A percentile compares a stretch with the other conserved stretches of the same genome.
Conservation (phyloP, 2,329 filamentous ascomycete genomes). For the Fusarium continuum region DNA sequence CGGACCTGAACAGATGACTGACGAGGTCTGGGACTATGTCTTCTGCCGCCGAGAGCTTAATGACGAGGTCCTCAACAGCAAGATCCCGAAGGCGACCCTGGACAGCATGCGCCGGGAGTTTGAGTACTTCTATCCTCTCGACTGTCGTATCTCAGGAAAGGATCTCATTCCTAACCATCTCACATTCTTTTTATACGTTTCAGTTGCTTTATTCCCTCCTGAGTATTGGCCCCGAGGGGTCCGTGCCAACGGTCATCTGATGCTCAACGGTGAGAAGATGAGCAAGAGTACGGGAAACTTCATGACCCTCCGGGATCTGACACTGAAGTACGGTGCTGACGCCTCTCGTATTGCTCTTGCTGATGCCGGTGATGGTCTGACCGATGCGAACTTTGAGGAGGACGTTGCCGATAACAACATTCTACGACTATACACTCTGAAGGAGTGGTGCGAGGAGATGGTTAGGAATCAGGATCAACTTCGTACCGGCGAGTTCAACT, state of each 20-base stretch:
- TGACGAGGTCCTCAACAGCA: conserved; percentile 72
- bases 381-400: conserved; percentile 98
- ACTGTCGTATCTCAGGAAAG: conserved; percentile 89
- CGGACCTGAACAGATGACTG: conserved; percentile 85
- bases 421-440: conserved; percentile 80
- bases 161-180: conserved; percentile 93
- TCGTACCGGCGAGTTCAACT: conserved; percentile 77
- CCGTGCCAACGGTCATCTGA: conserved; percentile 89
- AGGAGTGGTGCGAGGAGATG: conserved; percentile 93
- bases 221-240: conserved; percentile 90
- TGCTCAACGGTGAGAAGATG: conserved; percentile 99
- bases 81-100: conserved; percentile 78
- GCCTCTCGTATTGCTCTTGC: conserved; percentile 90
- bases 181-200: conserved; percentile 94
- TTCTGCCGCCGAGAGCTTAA: conserved; percentile 79
- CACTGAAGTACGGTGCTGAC: conserved; percentile 93
- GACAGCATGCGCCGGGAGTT: conserved; percentile 89
- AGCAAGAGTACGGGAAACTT: conserved; percentile 98
- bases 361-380: conserved; percentile 92
- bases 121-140: conserved; percentile 96
- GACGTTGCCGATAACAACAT: conserved; percentile 92
- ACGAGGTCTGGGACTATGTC: conserved; percentile 96
- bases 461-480: conserved; percentile 73
- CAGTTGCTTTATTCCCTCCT: conserved; percentile 88
- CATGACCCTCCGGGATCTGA: conserved; percentile 85